Evolutionary conservation across 176 grass and related monocot species (phyloP).

Genomic region (Triticum turgidum): DNA sequence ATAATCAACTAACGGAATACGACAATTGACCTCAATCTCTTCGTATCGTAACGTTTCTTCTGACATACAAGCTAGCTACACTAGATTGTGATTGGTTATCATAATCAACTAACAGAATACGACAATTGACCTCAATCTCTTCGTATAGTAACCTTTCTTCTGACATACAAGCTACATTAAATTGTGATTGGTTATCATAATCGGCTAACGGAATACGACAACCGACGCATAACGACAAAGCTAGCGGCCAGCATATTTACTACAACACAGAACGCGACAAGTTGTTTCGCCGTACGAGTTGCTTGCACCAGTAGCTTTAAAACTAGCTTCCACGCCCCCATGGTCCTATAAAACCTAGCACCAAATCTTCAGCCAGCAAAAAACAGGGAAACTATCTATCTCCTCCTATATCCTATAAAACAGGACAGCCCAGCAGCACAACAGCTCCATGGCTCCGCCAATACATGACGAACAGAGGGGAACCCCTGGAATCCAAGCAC

Average conservation of each 20-base stretch:
- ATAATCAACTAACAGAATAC: too few relatives aligned
- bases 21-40: too few relatives aligned
- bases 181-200: background rate
- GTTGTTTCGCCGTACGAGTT: background rate
- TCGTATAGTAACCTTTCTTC: background rate
- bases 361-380: background rate
- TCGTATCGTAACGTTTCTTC: too few relatives aligned
- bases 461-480: background rate
- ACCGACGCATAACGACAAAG: background rate
- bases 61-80: too few relatives aligned
- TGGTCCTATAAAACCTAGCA: background rate
- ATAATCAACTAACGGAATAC: too few relatives aligned
- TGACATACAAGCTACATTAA: background rate
- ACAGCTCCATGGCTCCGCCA: background rate
- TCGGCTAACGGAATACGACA: background rate
- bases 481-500: background rate
- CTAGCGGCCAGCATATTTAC: background rate
- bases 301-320: background rate
- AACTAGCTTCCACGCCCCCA: background rate
- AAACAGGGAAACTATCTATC: background rate
- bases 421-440: conserved; percentile 16
- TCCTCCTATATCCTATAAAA: background rate
- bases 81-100: too few relatives aligned
- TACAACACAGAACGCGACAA: background rate
- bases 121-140: too few relatives aligned